Evolutionary conservation across 2,329 filamentous ascomycete species (phyloP).

Genomic region (Plectosphaerella plurivora): DNA sequence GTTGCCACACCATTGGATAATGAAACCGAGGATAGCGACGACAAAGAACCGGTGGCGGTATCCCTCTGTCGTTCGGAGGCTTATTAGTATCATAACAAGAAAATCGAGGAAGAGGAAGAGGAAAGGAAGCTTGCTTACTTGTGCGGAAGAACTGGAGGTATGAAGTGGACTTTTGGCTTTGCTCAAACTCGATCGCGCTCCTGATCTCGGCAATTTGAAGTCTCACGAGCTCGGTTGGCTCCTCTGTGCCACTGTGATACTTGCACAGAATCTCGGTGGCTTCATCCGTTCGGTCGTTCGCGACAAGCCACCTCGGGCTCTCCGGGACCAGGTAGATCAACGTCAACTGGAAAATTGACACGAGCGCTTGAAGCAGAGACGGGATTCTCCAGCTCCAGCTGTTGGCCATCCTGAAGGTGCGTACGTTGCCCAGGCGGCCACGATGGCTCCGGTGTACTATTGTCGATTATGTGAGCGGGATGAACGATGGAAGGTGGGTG

Average conservation of each 20-base stretch:
- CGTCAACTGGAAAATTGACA: conserved; percentile 7
- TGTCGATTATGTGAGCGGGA: neutral
- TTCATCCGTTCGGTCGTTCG: conserved; percentile 43
- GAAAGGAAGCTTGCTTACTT: neutral
- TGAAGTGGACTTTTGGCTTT: neutral
- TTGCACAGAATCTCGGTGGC: conserved; percentile 45
- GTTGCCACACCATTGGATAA: conserved; percentile 36
- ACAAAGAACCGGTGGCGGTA: neutral
- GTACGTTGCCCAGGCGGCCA: conserved; percentile 22
- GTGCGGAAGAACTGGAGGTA: conserved; percentile 2
- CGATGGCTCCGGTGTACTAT: conserved; percentile 21
- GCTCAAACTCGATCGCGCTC: conserved; percentile 1
- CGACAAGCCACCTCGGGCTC: conserved; percentile 53
- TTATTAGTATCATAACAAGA: neutral
- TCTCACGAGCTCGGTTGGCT: conserved; percentile 1
- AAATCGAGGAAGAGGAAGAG: neutral
- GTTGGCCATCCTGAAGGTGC: conserved; percentile 16
- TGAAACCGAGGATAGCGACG: neutral
- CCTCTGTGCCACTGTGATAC: conserved; percentile 36
- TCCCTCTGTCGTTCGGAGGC: neutral
- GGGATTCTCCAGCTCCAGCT: conserved; percentile 23
- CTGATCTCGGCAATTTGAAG: conserved; percentile 4
- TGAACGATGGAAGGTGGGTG: neutral
- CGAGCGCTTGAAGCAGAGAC: conserved; percentile 17
- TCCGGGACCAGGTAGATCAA: conserved; percentile 51